Evolutionary conservation across 2,329 filamentous ascomycete species (phyloP), one percentile per base, ranked within the genome.

Genomic region (Byssochlamys sp.): DNA sequence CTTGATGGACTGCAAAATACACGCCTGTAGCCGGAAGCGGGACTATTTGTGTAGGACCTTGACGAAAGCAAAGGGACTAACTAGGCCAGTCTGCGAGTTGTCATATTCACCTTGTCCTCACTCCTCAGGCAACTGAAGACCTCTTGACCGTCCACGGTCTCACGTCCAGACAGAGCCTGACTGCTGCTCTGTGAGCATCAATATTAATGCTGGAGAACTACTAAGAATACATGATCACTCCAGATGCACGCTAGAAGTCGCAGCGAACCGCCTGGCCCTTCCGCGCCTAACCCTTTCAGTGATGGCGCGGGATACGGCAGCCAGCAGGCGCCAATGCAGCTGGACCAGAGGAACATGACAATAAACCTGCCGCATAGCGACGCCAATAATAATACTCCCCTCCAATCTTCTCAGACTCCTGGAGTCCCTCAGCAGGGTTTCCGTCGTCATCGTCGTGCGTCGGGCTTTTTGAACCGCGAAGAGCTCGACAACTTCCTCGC

Each of bases 221-320:
- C 4, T 9, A 51, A 11, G 24, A 24, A 51, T 24, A 24, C 12
- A 4, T 51, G 49, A 24, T 26, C 49, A 11, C 53, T 55, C 49
- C 33, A 55, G 50, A 57, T 56, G 35, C 59, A 59, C 56, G 58
- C 56, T 60, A 59, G 61, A 53, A 55, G 19, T 55, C 63, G 60
- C 63, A 60, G 51, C 19, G 45, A 53, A 49, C 55, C 52, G 49
- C 61, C 65, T 61, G 63, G 59, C 33, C 48, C 52, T 62, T 62
- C 63, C 60, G 58, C 59, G 59, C 64, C 66, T 66, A 59, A 60
- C 64, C 59, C 55, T 54, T 63, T 62, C 58, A 55, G 63, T 61
- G 25, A 33, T 49, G 54, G 54, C 28, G 54, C 10, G 10, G 24
- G 25, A 26, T 51, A 19, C 53, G 35, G 28, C 14, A 25, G 24